Percentiles rank a stretch among this genome's conserved stretches.
phyloP scores from a whole-genome alignment of 2,329 filamentous ascomycete genomes.

The Cladosporium sp. region DNA sequence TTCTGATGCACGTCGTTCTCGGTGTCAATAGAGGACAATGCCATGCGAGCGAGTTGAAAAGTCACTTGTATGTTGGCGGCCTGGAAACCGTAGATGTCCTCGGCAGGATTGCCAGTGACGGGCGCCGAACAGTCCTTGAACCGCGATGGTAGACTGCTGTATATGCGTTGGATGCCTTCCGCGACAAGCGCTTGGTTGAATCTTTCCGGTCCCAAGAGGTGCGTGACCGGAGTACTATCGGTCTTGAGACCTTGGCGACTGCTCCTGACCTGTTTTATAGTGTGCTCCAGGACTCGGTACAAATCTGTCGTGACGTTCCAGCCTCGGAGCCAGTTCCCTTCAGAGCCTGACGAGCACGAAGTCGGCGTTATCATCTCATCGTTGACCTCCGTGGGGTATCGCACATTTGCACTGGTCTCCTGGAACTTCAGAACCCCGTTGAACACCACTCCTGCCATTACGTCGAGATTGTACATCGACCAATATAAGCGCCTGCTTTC shows the following conservation, averaged over 20 bases:
- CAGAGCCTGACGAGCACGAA: not conserved
- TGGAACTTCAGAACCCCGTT: conserved; percentile 48
- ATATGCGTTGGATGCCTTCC: conserved; percentile 31
- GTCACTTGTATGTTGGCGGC: conserved; percentile 54
- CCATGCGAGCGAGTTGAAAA: conserved; percentile 50
- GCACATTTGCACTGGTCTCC: conserved; percentile 49
- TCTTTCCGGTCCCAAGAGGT: conserved; percentile 30
- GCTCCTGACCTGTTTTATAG: conserved; percentile 33
- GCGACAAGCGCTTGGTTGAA: conserved; percentile 33
- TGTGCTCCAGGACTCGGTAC: conserved; percentile 58
- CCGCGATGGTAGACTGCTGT: conserved; percentile 31
- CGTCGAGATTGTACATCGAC: conserved; percentile 59
- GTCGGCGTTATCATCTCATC: conserved; percentile 39
- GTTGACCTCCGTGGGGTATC: conserved; percentile 50
- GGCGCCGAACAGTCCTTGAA: conserved; percentile 34
- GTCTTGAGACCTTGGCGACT: conserved; percentile 24
- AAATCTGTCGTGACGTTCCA: conserved; percentile 61
- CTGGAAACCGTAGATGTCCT: conserved; percentile 50
- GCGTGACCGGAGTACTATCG: conserved; percentile 27
- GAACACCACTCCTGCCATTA: conserved; percentile 57
- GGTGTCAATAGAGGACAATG: conserved; percentile 37
- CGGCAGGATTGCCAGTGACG: conserved; percentile 36
- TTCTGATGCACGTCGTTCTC: conserved; percentile 41
- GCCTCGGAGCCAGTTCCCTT: conserved; percentile 52
- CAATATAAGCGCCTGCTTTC: conserved; percentile 54